Base-by-base conservation (phyloP, 2,329 filamentous ascomycete genomes). In the Exophiala sideris region DNA sequence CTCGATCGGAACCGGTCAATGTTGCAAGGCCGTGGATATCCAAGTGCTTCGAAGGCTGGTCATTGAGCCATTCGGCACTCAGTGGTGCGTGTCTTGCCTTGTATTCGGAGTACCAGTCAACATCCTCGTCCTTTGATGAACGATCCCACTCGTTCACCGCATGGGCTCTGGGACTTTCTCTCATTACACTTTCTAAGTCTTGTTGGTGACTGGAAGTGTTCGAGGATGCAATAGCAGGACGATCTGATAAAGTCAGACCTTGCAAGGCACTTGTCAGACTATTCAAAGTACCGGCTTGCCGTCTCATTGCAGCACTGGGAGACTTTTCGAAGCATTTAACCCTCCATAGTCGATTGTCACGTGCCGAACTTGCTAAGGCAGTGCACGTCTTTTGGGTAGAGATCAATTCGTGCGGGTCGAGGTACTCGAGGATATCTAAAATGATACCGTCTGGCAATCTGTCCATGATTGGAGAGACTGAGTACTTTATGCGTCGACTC, bases 41-140 rank as follows among this genome's bases (percentile, higher is more conserved):
- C 70, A 50, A 65, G 66, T 36, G 76, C 66, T 8, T 71, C 71
- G 7, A 18, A 65, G 54, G 24, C 65, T 62, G 29, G 86, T 84
- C 50, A 82, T 78, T 66, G 91, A 80, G 39, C 91, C 91, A 96
- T 63, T 81, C 86, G 49, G 90, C 76, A 11, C 79, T 79, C n/a
- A 90, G 78, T 0, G 86, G 84, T 1, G 84, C 90, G 70, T 91
- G 80, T 33, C 91, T 81, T 49, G 91, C 89, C 58, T 95, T 86
- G 66, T 91, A 96, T 70, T 96, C 91, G 51, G 88, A 81, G 68
- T 95, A 96, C 87, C 90, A 96, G 45, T 88, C 84, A 16, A 91
- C 78, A 38, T 76, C 76, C 71, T 96, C 91, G 3, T 72, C 74
- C 0, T 84, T 81, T 59, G 87, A 90, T 0, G 82, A 83, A 0